These are phyloP conservation scores for Cladosporium colombiae DNA, from an alignment of 2,329 filamentous ascomycete species.

Conservation along the genomic window DNA sequence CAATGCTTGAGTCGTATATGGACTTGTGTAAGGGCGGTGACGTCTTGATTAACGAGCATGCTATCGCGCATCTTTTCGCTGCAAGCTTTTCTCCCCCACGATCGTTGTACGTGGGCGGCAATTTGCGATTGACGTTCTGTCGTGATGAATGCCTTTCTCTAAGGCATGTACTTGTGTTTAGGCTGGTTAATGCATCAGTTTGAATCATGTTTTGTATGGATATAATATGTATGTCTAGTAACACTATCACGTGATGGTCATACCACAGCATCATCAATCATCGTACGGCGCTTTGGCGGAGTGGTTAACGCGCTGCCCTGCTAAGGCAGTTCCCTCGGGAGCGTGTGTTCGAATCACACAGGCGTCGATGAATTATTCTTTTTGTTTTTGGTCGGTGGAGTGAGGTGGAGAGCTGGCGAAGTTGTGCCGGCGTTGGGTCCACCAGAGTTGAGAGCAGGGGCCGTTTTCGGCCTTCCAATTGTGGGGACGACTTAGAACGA, in stretches of 20 bases:
- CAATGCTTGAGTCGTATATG: background rate
- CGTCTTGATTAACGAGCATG: too few species aligned
- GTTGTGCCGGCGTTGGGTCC: background rate
- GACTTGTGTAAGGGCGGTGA: too few species aligned
- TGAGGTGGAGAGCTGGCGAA: background rate
- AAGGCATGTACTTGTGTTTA: background rate
- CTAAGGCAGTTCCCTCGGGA: conserved; percentile 5
- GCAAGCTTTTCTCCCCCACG: background rate
- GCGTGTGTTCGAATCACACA: conserved; percentile 47
- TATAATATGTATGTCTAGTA: background rate
- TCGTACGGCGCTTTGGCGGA: conserved; percentile 8
- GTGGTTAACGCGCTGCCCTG: conserved; percentile 3
- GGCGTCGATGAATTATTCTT: conserved; percentile 28
- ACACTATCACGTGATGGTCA: background rate
- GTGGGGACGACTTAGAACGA: background rate
- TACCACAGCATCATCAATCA: background rate
- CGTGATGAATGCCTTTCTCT: background rate
- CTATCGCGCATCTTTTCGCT: background rate
- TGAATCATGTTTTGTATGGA: background rate
- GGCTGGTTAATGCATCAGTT: background rate
- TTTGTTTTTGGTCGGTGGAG: background rate
- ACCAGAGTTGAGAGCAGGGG: background rate
- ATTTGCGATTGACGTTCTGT: background rate
- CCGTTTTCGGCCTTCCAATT: background rate
- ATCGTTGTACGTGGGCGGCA: background rate